Evolutionary conservation across 768 basidiomycete genomes (phyloP).

Genomic region (Clitopilus passeckerianus): DNA sequence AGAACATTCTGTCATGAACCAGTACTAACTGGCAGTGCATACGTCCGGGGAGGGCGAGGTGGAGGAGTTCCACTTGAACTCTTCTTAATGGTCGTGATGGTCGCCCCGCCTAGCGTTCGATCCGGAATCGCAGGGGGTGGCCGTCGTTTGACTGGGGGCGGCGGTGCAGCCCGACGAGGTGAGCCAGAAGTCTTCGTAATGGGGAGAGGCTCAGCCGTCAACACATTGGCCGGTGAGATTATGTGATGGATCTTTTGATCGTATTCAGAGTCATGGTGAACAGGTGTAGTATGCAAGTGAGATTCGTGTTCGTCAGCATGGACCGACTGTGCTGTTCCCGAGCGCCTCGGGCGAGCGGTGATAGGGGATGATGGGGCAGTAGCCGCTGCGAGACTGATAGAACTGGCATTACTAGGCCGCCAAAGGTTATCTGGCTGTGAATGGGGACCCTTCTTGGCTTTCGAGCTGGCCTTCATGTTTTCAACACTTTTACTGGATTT

Average conservation of each 20-base stretch:
- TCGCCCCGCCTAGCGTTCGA: conserved; percentile 43
- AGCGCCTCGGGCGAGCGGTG: conserved; percentile 14
- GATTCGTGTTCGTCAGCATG: conserved; percentile 15
- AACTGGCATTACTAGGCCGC: conserved; percentile 34
- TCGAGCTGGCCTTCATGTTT: conserved; percentile 33
- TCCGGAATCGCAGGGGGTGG: conserved; percentile 69
- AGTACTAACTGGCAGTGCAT: neutral
- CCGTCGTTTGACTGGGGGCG: conserved; percentile 63
- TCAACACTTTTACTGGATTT: conserved; percentile 70
- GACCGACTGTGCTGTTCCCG: conserved; percentile 19
- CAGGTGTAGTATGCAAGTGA: conserved; percentile 5
- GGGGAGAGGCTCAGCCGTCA: neutral
- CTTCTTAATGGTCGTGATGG: conserved; percentile 55
- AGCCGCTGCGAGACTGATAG: conserved; percentile 24
- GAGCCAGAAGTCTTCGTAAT: conserved; percentile 8
- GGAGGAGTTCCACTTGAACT: conserved; percentile 22
- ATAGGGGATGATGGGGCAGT: conserved; percentile 2
- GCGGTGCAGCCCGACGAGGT: conserved; percentile 50
- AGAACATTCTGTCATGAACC: neutral
- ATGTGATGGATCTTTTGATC: conserved; percentile 10
- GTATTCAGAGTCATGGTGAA: conserved; percentile 7
- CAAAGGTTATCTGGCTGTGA: conserved; percentile 30
- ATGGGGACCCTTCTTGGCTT: conserved; percentile 20
- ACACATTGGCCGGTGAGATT: conserved; percentile 6
- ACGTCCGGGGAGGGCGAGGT: neutral